These are phyloP conservation scores for Yamadazyma atlantica DNA, from an alignment of 1,139 yeast species.

Conservation along the genomic window DNA sequence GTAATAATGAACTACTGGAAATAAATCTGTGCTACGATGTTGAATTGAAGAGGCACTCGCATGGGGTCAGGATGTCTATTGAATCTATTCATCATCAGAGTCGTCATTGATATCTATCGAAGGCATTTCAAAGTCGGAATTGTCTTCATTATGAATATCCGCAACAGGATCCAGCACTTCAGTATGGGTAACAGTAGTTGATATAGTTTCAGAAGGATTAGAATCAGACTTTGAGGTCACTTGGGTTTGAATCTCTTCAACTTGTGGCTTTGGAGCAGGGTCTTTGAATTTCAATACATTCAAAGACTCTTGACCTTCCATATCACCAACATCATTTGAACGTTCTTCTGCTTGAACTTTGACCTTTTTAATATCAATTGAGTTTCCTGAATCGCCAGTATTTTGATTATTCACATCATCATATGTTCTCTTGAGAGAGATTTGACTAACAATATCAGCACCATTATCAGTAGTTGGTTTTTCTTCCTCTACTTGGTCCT, in stretches of 20 bases:
- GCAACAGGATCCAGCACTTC: background rate
- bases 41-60: too few species aligned
- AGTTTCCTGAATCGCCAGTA: background rate
- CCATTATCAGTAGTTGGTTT: conserved; percentile 10
- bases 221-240: too few species aligned
- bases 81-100: conserved; percentile 23
- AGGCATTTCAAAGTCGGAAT: conserved; percentile 61
- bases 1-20: too few species aligned
- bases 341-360: conserved; percentile 15
- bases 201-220: too few species aligned
- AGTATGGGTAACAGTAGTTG: background rate
- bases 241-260: too few species aligned
- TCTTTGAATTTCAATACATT: conserved; percentile 11
- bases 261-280: too few species aligned
- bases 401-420: conserved; percentile 4
- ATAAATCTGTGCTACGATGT: too few species aligned
- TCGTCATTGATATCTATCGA: conserved; percentile 45
- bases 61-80: too few species aligned
- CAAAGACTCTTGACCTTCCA: too few species aligned
- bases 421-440: conserved; percentile 19
- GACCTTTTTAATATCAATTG: conserved; percentile 4
- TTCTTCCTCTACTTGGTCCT: conserved; percentile 18
- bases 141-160: conserved; percentile 18
- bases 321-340: too few species aligned
- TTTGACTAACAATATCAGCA: conserved; percentile 4